A percentile compares a stretch with the other conserved stretches of the same genome.
These are phyloP conservation scores for Solanum okadae DNA, from an alignment of 257 asterid genomes.

Conservation along the genomic window DNA sequence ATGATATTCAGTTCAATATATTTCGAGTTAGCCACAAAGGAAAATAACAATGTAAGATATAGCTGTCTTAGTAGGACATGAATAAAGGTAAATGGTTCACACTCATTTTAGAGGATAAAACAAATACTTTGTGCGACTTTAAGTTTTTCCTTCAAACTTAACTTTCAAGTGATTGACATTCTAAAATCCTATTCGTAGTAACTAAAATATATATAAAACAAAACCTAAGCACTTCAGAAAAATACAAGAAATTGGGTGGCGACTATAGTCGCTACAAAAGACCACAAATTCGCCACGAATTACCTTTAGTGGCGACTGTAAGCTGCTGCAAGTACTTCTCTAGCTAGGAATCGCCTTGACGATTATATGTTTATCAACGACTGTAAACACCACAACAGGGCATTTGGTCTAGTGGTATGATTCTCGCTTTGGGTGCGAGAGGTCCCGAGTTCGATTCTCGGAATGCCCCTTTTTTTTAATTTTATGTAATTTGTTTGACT, in stretches of 20 bases:
- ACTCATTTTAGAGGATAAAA: not conserved
- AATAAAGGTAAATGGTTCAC: not conserved
- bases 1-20: not conserved
- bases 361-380: accelerated
- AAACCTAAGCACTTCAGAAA: not conserved
- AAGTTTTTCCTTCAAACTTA: not conserved
- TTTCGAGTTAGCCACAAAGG: not conserved
- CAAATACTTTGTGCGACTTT: not conserved
- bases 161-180: not conserved
- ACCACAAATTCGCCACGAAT: too few species aligned
- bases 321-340: too few species aligned
- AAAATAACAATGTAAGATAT: not conserved
- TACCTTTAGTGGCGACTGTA: too few species aligned
- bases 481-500: not conserved
- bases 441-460: constrained; percentile 78
- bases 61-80: not conserved
- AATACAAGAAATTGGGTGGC: too few species aligned
- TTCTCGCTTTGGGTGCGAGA: constrained; percentile 83
- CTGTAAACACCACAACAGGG: not conserved
- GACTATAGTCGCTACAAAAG: too few species aligned
- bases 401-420: constrained; percentile 93
- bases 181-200: not conserved
- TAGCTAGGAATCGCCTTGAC: too few species aligned
- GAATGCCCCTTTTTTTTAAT: constrained; percentile 30
- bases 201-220: not conserved